These are phyloP conservation scores for Ascochyta rabiei DNA, from an alignment of 2,329 filamentous ascomycete genomes.

Conservation along the genomic window DNA sequence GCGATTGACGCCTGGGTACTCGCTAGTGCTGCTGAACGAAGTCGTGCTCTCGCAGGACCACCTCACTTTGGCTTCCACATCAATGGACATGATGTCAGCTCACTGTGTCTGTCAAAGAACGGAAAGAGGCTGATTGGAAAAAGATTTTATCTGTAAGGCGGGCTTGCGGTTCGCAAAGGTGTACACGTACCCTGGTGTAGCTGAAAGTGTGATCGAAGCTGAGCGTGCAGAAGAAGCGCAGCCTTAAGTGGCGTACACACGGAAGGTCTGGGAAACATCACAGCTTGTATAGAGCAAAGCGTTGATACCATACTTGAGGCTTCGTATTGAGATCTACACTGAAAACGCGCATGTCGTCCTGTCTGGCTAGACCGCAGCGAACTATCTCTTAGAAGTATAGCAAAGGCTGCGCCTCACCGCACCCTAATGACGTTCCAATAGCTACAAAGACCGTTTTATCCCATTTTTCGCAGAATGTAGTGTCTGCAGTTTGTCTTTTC, in stretches of 20 bases:
- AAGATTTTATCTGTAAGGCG: constrained; percentile 12
- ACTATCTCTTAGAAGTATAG: no score
- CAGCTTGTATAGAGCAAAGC: no score
- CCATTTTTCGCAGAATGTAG: no score
- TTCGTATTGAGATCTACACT: no score
- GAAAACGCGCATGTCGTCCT: no score
- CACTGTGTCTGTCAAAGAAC: constrained; percentile 14
- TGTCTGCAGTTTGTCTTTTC: no score
- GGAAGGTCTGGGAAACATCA: no score
- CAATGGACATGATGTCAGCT: constrained; percentile 25
- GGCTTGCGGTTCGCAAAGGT: constrained; percentile 14
- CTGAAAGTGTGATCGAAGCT: constrained; percentile 26
- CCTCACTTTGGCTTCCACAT: constrained; percentile 12
- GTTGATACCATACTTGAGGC: no score
- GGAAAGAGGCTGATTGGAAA: constrained; percentile 18
- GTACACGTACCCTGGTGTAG: constrained; percentile 19
- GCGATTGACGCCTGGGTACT: constrained; percentile 25
- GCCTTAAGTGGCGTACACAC: neutral
- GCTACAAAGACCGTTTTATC: no score
- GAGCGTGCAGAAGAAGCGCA: constrained; percentile 9
- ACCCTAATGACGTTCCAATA: no score
- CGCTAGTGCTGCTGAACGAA: constrained; percentile 23
- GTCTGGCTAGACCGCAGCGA: no score
- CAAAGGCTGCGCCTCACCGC: no score
- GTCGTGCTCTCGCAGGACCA: constrained; percentile 19